These are phyloP conservation scores for Populus hybrid DNA, from an alignment of 441 rosid genomes.

Conservation along the genomic window DNA sequence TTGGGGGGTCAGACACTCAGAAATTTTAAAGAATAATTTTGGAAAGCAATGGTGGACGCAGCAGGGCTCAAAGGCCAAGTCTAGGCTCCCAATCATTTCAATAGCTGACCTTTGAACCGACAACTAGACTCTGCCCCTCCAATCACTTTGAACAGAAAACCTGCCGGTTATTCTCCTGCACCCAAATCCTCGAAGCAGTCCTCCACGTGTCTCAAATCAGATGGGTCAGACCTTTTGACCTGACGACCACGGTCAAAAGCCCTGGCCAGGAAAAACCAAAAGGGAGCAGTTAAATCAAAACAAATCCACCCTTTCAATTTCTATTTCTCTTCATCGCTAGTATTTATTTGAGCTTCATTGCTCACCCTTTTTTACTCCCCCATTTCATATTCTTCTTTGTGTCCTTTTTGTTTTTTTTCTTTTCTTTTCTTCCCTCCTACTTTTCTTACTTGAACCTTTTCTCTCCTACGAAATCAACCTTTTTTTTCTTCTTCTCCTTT, in stretches of 20 bases:
- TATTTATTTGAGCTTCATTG: slow-evolving; percentile 42
- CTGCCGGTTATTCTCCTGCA: slow-evolving; percentile 69
- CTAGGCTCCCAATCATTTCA: slow-evolving; percentile 62
- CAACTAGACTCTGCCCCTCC: slow-evolving; percentile 18
- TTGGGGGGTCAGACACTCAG: neutral
- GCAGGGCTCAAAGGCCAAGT: slow-evolving; percentile 21
- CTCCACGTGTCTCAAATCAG: slow-evolving; percentile 47
- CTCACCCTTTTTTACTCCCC: slow-evolving; percentile 12
- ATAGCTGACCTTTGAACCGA: slow-evolving; percentile 54
- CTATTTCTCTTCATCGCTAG: neutral
- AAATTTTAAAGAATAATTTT: neutral
- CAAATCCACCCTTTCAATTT: neutral
- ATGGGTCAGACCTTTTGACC: slow-evolving; percentile 50
- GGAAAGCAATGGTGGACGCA: neutral
- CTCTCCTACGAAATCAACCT: slow-evolving; percentile 8
- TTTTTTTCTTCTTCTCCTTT: slow-evolving; percentile 3
- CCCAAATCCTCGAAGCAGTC: slow-evolving; percentile 11
- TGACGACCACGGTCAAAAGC: slow-evolving; percentile 42
- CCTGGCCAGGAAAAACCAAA: slow-evolving; percentile 19
- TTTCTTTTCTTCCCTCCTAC: neutral
- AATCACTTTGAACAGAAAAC: slow-evolving; percentile 20
- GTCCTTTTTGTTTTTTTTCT: slow-evolving; percentile 12
- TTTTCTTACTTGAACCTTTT: slow-evolving; percentile 42
- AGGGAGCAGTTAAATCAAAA: neutral
- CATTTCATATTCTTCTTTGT: slow-evolving; percentile 34